Base-by-base conservation (phyloP, 2,329 filamentous ascomycete species). In the Colletotrichum sp. region DNA sequence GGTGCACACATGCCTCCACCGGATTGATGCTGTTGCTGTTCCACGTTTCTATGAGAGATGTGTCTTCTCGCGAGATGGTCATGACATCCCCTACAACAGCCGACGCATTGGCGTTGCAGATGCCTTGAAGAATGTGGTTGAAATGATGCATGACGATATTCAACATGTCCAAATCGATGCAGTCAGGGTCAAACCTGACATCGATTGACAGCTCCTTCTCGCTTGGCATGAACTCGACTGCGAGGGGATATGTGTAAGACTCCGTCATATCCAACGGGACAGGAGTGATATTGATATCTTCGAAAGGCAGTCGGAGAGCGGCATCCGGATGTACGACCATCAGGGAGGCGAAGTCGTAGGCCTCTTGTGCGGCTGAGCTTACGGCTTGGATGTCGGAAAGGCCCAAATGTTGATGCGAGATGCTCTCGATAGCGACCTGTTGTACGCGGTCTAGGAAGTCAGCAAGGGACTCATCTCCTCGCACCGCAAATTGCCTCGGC, bases 251-350 rank as follows among this genome's bases (percentile, higher is more conserved):
- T 5, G 68, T 70, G 28, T 62, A 30, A 34, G 25, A 70, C 18
- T 70, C 68, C 6, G 56, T 16, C 10, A n/a, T 48, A 28, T 64
- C 68, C 2, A 70, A 28, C 13, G 68, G 34, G 3, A 70, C 68
- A 18, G 68, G 56, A 8, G 25, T 64, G 28, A 70, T 70, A 16
- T 36, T 25, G 10, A 70, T 22, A 3, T 70, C 68, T 22, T 70
- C 58, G 34, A 55, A 70, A 4, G 68, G 68, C 58, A 67, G 22
- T n/a, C 25, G 30, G 10, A 66, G 64, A 9, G 52, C 62, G 0
- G 79, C 66, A 7, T 75, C 48, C 8, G 78, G 74, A 16, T 82
- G 81, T 12, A 84, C 79, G 12, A 83, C 81, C 18, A 84, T 72
- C n/a, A 83, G 39, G 9, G 79, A 82, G 27, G 77, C 78, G 70